phyloP scores from a whole-genome alignment of 768 basidiomycete genomes.

The Lanmaoa rubissima region DNA sequence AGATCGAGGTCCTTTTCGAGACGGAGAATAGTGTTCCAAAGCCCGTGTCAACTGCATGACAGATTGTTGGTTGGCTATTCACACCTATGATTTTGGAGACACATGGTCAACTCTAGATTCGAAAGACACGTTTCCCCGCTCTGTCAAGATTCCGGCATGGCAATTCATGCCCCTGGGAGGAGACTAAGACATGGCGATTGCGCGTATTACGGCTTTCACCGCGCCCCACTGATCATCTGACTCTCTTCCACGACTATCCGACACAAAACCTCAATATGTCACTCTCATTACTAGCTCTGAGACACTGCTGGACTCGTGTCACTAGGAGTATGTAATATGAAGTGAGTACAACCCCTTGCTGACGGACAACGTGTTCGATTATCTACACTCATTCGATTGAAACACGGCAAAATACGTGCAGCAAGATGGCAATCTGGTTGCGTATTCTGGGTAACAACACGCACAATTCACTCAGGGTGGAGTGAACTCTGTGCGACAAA shows the following conservation, averaged over 20 bases:
- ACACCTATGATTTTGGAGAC: neutral
- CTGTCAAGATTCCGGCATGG: neutral
- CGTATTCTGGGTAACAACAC: neutral
- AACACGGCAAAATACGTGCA: neutral
- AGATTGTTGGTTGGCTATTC: neutral
- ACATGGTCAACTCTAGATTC: neutral
- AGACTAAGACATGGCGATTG: neutral
- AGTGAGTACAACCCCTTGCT: neutral
- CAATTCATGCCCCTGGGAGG: neutral
- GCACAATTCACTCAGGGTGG: conserved; percentile 3
- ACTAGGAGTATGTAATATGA: neutral
- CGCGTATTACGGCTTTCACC: neutral
- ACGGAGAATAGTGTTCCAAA: conserved; percentile 1
- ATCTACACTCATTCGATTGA: neutral
- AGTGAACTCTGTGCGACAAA: neutral
- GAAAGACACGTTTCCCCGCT: neutral
- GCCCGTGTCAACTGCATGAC: neutral
- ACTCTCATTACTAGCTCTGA: neutral
- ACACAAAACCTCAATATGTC: neutral
- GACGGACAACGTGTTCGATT: conserved; percentile 11
- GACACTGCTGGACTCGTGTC: neutral
- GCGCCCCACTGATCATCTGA: neutral
- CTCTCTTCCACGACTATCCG: neutral
- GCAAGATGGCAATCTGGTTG: neutral
- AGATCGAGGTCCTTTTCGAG: conserved; percentile 39